Evolutionary conservation across 2,329 filamentous ascomycete genomes (phyloP), one percentile per base, ranked within the genome.

Genomic region (Pseudogymnoascus sp.): DNA sequence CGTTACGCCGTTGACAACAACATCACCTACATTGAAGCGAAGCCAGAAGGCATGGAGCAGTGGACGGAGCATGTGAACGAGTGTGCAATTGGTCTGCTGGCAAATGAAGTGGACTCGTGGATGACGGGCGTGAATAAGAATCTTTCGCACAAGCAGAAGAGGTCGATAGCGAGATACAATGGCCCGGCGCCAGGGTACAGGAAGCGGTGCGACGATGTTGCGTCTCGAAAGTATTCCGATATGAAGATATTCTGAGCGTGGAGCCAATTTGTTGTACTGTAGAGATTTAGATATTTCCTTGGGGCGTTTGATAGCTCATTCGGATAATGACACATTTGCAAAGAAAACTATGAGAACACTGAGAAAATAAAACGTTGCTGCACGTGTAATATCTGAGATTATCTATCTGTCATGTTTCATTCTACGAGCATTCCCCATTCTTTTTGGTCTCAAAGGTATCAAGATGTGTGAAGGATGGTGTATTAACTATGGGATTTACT

Each of bases 61-160:
- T 81, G 79, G 79, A 79, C 76, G 0, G 68, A 78, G 38, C 79
- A 81, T 70, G 80, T 82, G 2, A 68, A 75, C 22, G 72, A 78
- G 3, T 79, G 77, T 59, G 74, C 75, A 0, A 68, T 76, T 36
- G 79, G 79, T 0, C 62, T 77, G 8, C 65, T 82, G 25, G 72
- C 74, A 0, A 78, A 77, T 62, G 74, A 80, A 63, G 76, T 81
- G 0, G 79, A 82, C 63, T 77, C 74, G 1, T 83, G 80, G 80
- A 81, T 82, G 79, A 82, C 79, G 1, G 80, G 80, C 0, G 77
- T 82, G 1, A 82, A 82, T 64, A 79, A 73, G 64, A 81, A 82
- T 62, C 66, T 81, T 38, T 70, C 71, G 14, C 70, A 74, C 37
- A 80, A 80, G 70, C 72, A 76, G 65, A 75, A 74, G 63, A 71